These are phyloP conservation scores for Nicotiana sylvestris DNA, from an alignment of 257 asterid species.

Conservation along the genomic window DNA sequence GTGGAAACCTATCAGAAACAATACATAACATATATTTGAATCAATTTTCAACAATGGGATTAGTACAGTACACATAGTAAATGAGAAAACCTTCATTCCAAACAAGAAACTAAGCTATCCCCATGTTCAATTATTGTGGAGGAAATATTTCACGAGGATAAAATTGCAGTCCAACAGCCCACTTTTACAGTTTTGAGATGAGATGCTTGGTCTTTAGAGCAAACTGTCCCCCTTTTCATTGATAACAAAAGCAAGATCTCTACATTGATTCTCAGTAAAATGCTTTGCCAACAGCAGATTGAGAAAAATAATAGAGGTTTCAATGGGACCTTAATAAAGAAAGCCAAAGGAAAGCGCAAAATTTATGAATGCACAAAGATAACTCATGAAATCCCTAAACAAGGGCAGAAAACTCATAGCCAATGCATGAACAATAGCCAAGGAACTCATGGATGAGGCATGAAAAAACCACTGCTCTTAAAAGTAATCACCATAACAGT, in stretches of 20 bases:
- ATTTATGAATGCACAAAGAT: neutral
- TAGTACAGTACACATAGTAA: neutral
- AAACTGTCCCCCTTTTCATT: neutral
- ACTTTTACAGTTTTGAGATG: neutral
- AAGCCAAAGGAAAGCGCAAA: neutral
- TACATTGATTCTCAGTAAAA: neutral
- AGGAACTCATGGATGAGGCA: neutral
- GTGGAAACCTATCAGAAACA: neutral
- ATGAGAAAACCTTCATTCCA: neutral
- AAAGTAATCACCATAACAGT: neutral
- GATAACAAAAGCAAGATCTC: neutral
- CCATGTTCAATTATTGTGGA: neutral
- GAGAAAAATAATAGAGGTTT: neutral
- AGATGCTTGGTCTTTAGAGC: neutral
- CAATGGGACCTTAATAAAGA: neutral
- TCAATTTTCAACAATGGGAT: constrained; percentile 2
- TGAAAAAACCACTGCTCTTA: neutral
- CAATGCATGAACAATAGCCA: neutral
- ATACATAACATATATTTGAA: neutral
- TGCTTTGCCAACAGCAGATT: neutral
- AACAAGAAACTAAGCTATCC: neutral
- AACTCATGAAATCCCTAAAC: neutral
- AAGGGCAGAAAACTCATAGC: neutral
- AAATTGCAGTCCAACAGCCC: neutral
- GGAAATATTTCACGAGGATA: neutral